Base-by-base conservation (phyloP, 2,329 filamentous ascomycete genomes). In the Rasamsonia emersonii region DNA sequence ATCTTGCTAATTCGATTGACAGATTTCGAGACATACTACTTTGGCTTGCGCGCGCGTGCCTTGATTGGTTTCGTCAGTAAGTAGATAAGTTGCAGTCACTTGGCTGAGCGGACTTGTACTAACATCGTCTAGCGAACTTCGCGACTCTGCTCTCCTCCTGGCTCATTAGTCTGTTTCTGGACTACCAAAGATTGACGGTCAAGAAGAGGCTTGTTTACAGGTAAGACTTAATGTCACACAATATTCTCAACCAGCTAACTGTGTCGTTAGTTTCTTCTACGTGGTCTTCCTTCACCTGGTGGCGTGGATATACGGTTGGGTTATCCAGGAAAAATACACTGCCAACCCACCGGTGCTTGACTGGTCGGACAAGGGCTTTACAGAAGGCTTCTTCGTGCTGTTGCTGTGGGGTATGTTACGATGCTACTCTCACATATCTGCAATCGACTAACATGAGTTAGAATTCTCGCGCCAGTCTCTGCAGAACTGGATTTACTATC, bases 401-500 rank as follows among this genome's bases (percentile, higher is more conserved):
- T 47, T 68, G 0, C 53, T 70, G 0, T 70, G 66, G 68, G 50
- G 59, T 46, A 26, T 34, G 44, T 31, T 17, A n/a, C 18, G 41
- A 42, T 24, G 43, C 11, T 4, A 9, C 9, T 3, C 11, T 9
- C 14, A 1, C 10, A 14, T 5, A 24, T 26, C 18, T 15, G 46
- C 45, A n/a, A n/a, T n/a, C n/a, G n/a, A n/a, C n/a, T n/a, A n/a
- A n/a, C n/a, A n/a, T n/a, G n/a, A n/a, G n/a, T n/a, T n/a, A n/a
- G n/a, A 47, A 32, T 72, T 73, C 40, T 54, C 68, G 2, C 56
- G 67, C 2, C 70, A 75, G 43, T 56, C 65, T 1, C 45, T 72
- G 13, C 70, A 74, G 45, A 74, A 72, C 33, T 73, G 67, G 67
- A 54, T 74, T 1, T 74, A 74, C 39, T 74, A 73, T 41, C 52